These are phyloP conservation scores for Gillenia trifoliata DNA, from an alignment of 306 rosid species.

Conservation along the genomic window DNA sequence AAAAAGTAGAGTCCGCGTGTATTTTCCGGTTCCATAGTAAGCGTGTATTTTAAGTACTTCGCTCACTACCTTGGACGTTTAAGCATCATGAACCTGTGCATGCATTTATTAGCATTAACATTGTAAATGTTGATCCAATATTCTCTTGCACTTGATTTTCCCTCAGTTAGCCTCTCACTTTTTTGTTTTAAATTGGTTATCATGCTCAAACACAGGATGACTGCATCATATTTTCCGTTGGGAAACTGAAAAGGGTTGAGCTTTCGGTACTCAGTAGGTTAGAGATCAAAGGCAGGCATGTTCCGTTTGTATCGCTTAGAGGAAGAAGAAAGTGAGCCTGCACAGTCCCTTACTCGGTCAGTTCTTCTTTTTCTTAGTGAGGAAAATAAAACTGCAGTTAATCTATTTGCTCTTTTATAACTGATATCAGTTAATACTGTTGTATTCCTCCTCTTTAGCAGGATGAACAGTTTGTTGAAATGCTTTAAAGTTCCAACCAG, in stretches of 20 bases:
- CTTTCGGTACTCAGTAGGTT: no score
- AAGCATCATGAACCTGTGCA: background rate
- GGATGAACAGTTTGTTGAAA: background rate
- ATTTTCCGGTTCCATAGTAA: background rate
- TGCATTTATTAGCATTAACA: background rate
- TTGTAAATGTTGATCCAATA: background rate
- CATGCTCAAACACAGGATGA: background rate
- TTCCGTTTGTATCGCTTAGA: conserved; percentile 5
- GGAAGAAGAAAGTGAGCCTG: conserved; percentile 64
- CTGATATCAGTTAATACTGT: background rate
- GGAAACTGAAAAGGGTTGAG: background rate
- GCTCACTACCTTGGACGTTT: background rate
- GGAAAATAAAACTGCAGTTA: background rate
- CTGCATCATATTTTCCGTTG: background rate
- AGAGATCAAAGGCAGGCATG: background rate
- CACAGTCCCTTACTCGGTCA: background rate
- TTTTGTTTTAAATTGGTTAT: background rate
- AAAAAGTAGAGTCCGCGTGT: background rate
- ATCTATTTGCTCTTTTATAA: background rate
- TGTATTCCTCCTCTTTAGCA: background rate
- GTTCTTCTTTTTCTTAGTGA: background rate
- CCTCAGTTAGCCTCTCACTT: background rate
- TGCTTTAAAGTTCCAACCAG: background rate
- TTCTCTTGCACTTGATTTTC: background rate
- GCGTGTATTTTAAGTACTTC: background rate